phyloP scores from a whole-genome alignment of 176 grass and related monocot genomes.

The Musa itinerans region DNA sequence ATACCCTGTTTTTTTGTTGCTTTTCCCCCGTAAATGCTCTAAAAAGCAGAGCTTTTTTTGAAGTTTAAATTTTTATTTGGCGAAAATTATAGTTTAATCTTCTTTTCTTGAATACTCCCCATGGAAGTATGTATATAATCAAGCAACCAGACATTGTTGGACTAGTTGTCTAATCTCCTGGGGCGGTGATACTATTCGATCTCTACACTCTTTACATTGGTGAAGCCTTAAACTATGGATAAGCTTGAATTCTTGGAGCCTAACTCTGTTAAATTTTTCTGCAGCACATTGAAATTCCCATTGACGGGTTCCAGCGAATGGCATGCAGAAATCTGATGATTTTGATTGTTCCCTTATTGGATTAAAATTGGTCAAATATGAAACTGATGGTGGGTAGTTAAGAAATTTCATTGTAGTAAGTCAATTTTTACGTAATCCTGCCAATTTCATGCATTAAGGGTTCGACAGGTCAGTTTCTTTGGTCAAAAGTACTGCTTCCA shows the following conservation, averaged over 20 bases:
- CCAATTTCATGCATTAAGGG: neutral
- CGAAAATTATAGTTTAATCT: no score
- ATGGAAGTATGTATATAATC: no score
- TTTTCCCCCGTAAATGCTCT: no score
- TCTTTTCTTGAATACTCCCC: no score
- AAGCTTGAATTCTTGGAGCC: neutral
- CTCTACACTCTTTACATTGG: no score
- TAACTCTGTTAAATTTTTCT: neutral
- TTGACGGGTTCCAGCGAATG: neutral
- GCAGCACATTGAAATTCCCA: neutral
- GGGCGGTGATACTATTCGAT: no score
- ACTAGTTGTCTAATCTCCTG: no score
- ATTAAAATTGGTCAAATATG: constrained; percentile 4
- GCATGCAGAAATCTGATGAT: neutral
- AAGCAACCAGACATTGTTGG: no score
- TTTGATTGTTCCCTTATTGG: neutral
- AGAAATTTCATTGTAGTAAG: no score
- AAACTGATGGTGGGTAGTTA: neutral
- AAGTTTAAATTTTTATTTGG: no score
- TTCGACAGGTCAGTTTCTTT: neutral
- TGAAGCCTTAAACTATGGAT: neutral
- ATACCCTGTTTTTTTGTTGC: no score
- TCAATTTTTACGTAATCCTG: neutral
- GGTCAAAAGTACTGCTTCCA: neutral
- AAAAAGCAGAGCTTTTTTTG: no score